Evolutionary conservation across 768 basidiomycete genomes (phyloP).

Genomic region (Amanita inopinata): DNA sequence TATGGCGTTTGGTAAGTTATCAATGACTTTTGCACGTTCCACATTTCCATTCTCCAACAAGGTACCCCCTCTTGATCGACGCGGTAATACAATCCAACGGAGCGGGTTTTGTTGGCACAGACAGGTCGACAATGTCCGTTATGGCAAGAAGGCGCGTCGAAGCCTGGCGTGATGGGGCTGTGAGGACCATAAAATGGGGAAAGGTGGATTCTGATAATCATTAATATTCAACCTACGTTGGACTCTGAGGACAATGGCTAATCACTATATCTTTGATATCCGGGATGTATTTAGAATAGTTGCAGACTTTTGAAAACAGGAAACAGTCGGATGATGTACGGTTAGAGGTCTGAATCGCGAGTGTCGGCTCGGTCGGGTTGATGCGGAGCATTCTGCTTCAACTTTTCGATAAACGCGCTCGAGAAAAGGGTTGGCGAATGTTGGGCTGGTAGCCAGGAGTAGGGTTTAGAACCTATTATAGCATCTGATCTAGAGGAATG

Average conservation of each 20-base stretch:
- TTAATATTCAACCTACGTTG: background rate
- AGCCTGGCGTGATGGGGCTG: slow-evolving; percentile 53
- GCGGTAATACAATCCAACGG: slow-evolving; percentile 62
- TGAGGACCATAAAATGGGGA: slow-evolving; percentile 50
- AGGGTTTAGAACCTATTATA: slow-evolving; percentile 13
- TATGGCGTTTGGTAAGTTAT: slow-evolving; percentile 40
- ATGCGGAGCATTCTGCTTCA: no score
- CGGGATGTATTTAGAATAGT: no score
- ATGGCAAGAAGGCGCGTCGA: slow-evolving; percentile 57
- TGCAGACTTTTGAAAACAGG: no score
- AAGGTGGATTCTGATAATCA: slow-evolving; percentile 47
- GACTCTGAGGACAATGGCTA: background rate
- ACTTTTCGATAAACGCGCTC: no score
- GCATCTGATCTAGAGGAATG: slow-evolving; percentile 45
- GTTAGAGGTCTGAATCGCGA: no score
- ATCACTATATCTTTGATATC: no score
- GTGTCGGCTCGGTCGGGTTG: no score
- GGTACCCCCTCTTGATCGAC: slow-evolving; percentile 70
- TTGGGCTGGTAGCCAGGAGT: no score
- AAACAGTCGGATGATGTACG: no score
- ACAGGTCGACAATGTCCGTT: slow-evolving; percentile 61
- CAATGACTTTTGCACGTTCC: background rate
- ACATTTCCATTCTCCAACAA: slow-evolving; percentile 16
- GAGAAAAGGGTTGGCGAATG: no score
- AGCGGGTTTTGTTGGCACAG: slow-evolving; percentile 63